These are phyloP conservation scores for Chlamydomonas eustigma DNA, from an alignment of 139 green algal species.

Conservation along the genomic window DNA sequence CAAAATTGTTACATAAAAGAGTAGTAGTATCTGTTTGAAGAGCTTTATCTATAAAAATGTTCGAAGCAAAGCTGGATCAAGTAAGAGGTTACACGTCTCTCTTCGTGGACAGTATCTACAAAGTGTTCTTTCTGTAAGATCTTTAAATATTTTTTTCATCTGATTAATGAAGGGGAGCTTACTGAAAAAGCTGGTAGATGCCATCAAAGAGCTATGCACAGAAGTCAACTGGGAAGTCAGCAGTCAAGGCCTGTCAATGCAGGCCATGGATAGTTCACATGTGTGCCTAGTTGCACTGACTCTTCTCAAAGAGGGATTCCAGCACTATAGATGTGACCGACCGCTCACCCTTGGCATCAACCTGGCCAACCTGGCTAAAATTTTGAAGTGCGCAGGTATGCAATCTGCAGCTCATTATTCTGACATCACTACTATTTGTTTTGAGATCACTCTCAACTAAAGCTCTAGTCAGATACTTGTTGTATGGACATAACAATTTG, in stretches of 20 bases:
- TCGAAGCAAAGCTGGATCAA: slow-evolving; percentile 62
- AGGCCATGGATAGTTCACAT: slow-evolving; percentile 99
- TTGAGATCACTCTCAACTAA: neutral
- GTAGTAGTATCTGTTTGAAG: too few relatives aligned
- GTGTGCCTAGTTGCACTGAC: slow-evolving; percentile 26
- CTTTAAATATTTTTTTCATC: slow-evolving; percentile 60
- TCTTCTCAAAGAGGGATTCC: slow-evolving; percentile 56
- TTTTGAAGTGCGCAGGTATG: slow-evolving; percentile 85
- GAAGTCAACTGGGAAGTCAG: slow-evolving; percentile 97
- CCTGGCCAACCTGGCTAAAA: slow-evolving; percentile 89
- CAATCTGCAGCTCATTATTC: neutral
- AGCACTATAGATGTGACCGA: slow-evolving; percentile 93
- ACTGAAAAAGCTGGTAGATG: slow-evolving; percentile 89
- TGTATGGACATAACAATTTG: too few relatives aligned
- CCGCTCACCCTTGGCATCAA: slow-evolving; percentile 75
- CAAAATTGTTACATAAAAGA: too few relatives aligned
- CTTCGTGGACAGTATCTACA: neutral
- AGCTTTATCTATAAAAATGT: slow-evolving; percentile 62
- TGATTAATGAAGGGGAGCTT: slow-evolving; percentile 48
- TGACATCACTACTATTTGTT: neutral
- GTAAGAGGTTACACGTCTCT: neutral
- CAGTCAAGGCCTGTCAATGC: slow-evolving; percentile 64
- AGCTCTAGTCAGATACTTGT: too few relatives aligned
- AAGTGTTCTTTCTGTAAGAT: slow-evolving; percentile 26
- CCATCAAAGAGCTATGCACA: slow-evolving; percentile 89